These are phyloP conservation scores for Fusarium goolgardi DNA, from an alignment of 2,329 filamentous ascomycete genomes.

Conservation along the genomic window DNA sequence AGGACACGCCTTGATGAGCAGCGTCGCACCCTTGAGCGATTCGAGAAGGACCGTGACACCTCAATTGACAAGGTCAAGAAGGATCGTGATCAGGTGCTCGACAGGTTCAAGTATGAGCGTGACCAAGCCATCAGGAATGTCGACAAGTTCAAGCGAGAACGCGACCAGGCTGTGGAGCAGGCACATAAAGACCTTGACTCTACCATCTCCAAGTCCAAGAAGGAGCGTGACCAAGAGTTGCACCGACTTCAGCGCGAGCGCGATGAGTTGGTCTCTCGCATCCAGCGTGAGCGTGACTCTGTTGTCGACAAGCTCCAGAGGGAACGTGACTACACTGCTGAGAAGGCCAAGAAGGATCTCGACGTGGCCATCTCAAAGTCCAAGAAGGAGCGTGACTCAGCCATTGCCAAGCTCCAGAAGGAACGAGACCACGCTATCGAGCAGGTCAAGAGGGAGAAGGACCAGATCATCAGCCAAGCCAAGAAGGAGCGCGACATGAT, in stretches of 20 bases:
- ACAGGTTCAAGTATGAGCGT: constrained; percentile 36
- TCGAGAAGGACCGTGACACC: constrained; percentile 36
- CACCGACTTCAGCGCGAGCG: constrained; percentile 35
- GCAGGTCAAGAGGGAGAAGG: constrained; percentile 38
- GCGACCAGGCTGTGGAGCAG: constrained; percentile 35
- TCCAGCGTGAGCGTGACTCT: constrained; percentile 38
- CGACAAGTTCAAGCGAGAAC: constrained; percentile 40
- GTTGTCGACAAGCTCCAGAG: constrained; percentile 37
- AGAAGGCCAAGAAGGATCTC: constrained; percentile 42
- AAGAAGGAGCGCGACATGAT: constrained; percentile 40
- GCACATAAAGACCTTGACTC: constrained; percentile 37
- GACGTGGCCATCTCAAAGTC: constrained; percentile 37
- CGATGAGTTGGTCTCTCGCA: constrained; percentile 33
- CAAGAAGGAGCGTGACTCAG: constrained; percentile 43
- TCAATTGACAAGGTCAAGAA: constrained; percentile 38
- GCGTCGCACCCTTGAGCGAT: constrained; percentile 35
- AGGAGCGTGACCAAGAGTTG: constrained; percentile 36
- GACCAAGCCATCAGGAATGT: constrained; percentile 33
- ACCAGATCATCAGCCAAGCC: constrained; percentile 35
- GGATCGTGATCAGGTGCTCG: constrained; percentile 35
- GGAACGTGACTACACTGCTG: constrained; percentile 32
- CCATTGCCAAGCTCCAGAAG: constrained; percentile 35
- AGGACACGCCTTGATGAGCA: constrained; percentile 39
- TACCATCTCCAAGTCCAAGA: constrained; percentile 30
- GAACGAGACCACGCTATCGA: constrained; percentile 41